A percentile compares a stretch with the other conserved stretches of the same genome.
These are phyloP conservation scores for Neofusicoccum ribis DNA, from an alignment of 2,329 filamentous ascomycete species.

Conservation along the genomic window DNA sequence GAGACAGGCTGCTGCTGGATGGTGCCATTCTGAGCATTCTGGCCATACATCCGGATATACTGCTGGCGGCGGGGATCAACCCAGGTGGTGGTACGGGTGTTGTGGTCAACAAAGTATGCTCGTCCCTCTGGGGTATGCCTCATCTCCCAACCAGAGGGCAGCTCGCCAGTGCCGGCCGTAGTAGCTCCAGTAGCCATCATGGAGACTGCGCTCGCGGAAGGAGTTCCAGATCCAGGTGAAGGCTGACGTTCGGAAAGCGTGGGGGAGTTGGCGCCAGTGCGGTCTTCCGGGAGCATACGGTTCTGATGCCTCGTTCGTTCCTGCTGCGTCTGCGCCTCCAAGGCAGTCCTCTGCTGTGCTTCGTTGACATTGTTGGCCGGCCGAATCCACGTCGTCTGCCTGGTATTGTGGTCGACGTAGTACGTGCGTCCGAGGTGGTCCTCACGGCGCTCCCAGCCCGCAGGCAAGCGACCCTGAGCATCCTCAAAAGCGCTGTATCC, in stretches of 20 bases:
- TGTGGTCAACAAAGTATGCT: constrained; percentile 97
- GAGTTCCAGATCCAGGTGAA: constrained; percentile 33
- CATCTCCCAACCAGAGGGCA: constrained; percentile 95
- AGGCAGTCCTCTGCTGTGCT: constrained; percentile 72
- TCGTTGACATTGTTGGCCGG: constrained; percentile 78
- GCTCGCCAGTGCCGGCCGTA: constrained; percentile 88
- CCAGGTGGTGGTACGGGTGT: constrained; percentile 97
- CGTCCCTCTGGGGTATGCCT: constrained; percentile 92
- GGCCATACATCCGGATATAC: constrained; percentile 97
- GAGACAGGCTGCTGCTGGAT: constrained; percentile 98
- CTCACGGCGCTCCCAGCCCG: constrained; percentile 93
- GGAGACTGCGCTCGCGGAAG: constrained; percentile 63
- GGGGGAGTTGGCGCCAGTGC: constrained; percentile 90
- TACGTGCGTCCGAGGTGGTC: constrained; percentile 95
- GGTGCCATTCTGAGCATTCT: constrained; percentile 71
- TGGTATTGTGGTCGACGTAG: constrained; percentile 96
- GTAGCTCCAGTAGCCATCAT: constrained; percentile 97
- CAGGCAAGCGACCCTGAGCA: constrained; percentile 85
- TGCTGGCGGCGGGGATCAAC: constrained; percentile 96
- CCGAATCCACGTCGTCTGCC: constrained; percentile 94
- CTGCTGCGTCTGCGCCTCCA: constrained; percentile 88
- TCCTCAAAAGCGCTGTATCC: constrained; percentile 91
- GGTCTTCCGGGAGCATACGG: constrained; percentile 90
- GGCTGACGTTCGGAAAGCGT: constrained; percentile 61
- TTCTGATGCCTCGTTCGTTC: constrained; percentile 94